Conservation (phyloP, 208 protist species). For the Herpetomonas samuelpessoai region DNA sequence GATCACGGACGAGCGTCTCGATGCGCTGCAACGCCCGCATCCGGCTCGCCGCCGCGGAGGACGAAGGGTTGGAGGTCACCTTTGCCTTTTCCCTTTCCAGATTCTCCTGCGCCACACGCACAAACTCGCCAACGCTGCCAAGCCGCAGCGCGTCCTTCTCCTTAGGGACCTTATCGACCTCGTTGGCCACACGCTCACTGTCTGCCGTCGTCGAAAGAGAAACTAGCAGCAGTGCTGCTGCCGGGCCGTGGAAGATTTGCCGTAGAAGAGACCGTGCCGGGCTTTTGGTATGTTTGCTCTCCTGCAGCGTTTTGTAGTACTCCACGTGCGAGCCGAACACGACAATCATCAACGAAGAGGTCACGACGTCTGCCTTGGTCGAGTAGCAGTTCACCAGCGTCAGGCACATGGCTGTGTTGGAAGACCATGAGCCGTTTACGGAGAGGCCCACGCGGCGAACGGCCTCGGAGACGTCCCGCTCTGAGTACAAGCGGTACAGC, state of each 20-base stretch:
- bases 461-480: slow-evolving; percentile 14
- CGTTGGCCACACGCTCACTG: neutral
- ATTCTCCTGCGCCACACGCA: slow-evolving; percentile 13
- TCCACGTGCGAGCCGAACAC: slow-evolving; percentile 29
- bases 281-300: neutral
- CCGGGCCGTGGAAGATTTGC: slow-evolving; percentile 12
- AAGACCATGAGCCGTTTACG: slow-evolving; percentile 6
- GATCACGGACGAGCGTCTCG: slow-evolving; percentile 19
- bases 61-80: neutral
- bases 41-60: neutral
- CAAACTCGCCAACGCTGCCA: slow-evolving; percentile 28
- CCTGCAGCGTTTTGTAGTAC: neutral
- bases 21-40: slow-evolving; percentile 8
- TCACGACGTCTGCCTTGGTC: slow-evolving; percentile 20
- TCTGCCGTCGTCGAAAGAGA: neutral
- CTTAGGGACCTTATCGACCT: neutral
- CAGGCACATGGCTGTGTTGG: slow-evolving; percentile 22
- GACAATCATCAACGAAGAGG: slow-evolving; percentile 28
- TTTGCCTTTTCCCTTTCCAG: slow-evolving; percentile 18
- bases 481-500: slow-evolving; percentile 12
- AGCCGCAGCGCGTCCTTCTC: slow-evolving; percentile 12
- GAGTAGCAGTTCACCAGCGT: slow-evolving; percentile 25
- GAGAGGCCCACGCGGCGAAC: slow-evolving; percentile 12
- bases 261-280: slow-evolving; percentile 7
- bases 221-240: slow-evolving; percentile 20